Evolutionary conservation across 306 rosid species (phyloP), one percentile per base, ranked within the genome.

Genomic region (Canavalia ensiformis): DNA sequence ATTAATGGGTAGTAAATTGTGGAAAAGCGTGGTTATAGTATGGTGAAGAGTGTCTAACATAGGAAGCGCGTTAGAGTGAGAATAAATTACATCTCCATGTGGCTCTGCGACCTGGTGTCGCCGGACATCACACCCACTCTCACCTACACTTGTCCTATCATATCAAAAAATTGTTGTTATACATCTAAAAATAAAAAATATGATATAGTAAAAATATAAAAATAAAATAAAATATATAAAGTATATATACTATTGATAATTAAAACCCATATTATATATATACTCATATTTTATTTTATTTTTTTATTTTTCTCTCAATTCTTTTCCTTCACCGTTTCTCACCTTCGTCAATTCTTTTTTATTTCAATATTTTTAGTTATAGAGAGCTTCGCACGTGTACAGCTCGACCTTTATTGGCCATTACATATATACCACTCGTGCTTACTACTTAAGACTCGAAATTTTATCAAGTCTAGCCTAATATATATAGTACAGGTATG

Each of bases 301-400:
- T 37, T 4, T 4, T 37, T 0, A 37, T 68, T 31, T 77, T 70
- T 49, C 74, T 55, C 82, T 66, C 69, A 31, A 57, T 50, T 51
- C 85, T 57, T 68, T 84, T 42, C 25, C 25, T 49, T n/a, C 37
- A 58, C 4, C 25, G 25, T 79, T 78, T 84, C 77, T 66, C 85
- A 82, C 63, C 77, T 67, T 51, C 74, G 41, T 81, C 83, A 30
- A 8, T 33, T 58, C 13, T 54, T 34, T 6, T 42, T 76, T 42
- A n/a, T 6, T 74, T 50, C 63, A 55, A 1, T 67, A 72, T 59
- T 70, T 68, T 49, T 72, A 30, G 45, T 47, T 60, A 49, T 42
- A 47, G 6, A 57, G 13, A 62, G 8, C n/a, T 58, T 92, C 77
- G 71, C 91, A 90, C 90, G 95, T 84, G 90, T 87, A 89, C 94